Evolutionary conservation across 2,329 filamentous ascomycete genomes (phyloP), one percentile per base, ranked within the genome.

Genomic region (Neofusicoccum cordaticola): DNA sequence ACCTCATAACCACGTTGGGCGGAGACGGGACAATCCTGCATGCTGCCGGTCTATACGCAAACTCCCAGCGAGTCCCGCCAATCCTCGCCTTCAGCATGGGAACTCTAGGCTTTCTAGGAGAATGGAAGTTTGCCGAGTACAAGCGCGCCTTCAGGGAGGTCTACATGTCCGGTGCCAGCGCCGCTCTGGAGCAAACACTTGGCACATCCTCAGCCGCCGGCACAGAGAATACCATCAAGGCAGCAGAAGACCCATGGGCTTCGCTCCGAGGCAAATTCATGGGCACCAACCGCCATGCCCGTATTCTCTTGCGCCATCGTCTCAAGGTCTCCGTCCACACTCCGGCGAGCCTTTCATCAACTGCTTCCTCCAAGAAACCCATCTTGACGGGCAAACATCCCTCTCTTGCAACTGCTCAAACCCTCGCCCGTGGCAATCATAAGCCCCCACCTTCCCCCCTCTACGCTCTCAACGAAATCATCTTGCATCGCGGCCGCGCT

Each of bases 1-100:
- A 99, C 73, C 83, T 97, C 65, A 89, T 94, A 22, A 88, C 92
- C 48, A 98, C 95, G 0, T 87, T 99, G 57, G 95, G 95, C 62
- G 95, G 95, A 47, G 95, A 99, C 76, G 93, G 93, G 66, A 97
- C 93, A 2, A 94, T 97, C 62, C 79, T 97, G 52, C 90, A 91
- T 66, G 93, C 93, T 0, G 90, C 92, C 2, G 93, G 90, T 62
- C 84, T 97, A 4, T 98, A 96, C 79, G 92, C 92, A 66, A 89
- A 91, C 42, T 88, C 91, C 50, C 83, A 85, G 2, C 87, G 88
- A 48, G 94, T 99, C 0, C 95, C 95, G 0, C 95, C 95, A 0
- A 90, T 99, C 39, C 82, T 99, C 7, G 93, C 92, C 1, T 99
- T 99, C 74, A 96, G 93, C 74, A 97, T 99, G 92, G 95, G 95